A percentile compares a stretch with the other conserved stretches of the same genome.
These are phyloP conservation scores for Graphium sp. DNA, from an alignment of 2,329 filamentous ascomycete species.

Conservation along the genomic window DNA sequence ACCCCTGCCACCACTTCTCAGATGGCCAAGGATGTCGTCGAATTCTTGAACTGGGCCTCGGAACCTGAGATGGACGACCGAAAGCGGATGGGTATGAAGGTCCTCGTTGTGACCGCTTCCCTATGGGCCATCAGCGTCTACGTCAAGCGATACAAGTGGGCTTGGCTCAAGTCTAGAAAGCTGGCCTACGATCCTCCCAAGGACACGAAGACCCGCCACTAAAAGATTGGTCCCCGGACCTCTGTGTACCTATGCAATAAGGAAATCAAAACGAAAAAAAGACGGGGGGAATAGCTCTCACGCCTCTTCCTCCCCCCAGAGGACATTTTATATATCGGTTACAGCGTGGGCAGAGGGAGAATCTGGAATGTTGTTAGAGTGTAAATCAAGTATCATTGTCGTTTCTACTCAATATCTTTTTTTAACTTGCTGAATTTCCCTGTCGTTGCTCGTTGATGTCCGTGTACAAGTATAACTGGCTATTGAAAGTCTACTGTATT, in stretches of 20 bases:
- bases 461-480: no score
- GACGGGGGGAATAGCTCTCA: no score
- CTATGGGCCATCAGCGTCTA: slow-evolving; percentile 82
- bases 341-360: slow-evolving; percentile 1
- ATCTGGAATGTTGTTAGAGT: slow-evolving; percentile 20
- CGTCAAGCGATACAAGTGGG: slow-evolving; percentile 99
- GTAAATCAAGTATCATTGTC: slow-evolving; percentile 31
- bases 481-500: no score
- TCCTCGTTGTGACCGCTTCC: slow-evolving; percentile 61
- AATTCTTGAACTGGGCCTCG: slow-evolving; percentile 98
- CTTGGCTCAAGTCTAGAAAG: slow-evolving; percentile 90
- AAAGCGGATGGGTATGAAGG: slow-evolving; percentile 99
- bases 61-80: slow-evolving; percentile 99
- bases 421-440: slow-evolving; percentile 3
- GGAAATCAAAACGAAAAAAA: no score
- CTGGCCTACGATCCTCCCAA: slow-evolving; percentile 69
- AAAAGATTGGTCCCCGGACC: not conserved
- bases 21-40: slow-evolving; percentile 98
- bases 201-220: slow-evolving; percentile 23
- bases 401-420: slow-evolving; percentile 13
- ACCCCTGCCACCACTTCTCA: slow-evolving; percentile 91
- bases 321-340: no score
- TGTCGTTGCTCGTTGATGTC: no score
- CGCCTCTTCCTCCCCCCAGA: no score
- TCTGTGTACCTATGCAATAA: no score